Conservation (phyloP, 2,329 filamentous ascomycete genomes). For the Trichoderma koningiopsis region DNA sequence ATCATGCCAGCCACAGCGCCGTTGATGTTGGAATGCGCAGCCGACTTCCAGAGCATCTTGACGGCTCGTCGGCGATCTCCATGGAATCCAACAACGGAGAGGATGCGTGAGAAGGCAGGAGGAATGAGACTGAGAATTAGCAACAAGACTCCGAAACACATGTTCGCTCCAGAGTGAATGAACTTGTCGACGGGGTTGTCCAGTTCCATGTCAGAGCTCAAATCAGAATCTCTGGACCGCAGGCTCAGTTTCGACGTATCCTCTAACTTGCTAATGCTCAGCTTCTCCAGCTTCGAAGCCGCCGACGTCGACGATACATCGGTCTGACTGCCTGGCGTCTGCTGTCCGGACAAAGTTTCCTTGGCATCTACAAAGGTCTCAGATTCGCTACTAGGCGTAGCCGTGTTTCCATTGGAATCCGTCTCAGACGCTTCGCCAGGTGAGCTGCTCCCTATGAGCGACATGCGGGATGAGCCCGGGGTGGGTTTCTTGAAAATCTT, state of each 20-base stretch:
- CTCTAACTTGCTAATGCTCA: slow-evolving; percentile 23
- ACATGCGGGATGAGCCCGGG: neutral
- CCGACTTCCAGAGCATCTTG: slow-evolving; percentile 86
- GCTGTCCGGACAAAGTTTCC: slow-evolving; percentile 48
- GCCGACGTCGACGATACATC: slow-evolving; percentile 28
- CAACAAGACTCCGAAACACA: slow-evolving; percentile 86
- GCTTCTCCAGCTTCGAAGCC: slow-evolving; percentile 30
- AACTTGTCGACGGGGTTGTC: slow-evolving; percentile 81
- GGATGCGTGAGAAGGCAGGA: slow-evolving; percentile 81
- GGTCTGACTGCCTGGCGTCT: slow-evolving; percentile 43
- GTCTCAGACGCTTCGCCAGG: slow-evolving; percentile 34
- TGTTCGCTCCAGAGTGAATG: slow-evolving; percentile 82
- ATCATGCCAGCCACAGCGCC: slow-evolving; percentile 86
- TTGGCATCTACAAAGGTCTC: slow-evolving; percentile 56
- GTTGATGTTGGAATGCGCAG: slow-evolving; percentile 83
- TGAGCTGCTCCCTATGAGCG: neutral
- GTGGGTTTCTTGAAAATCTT: slow-evolving; percentile 41
- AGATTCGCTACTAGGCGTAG: slow-evolving; percentile 26
- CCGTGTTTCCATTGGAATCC: slow-evolving; percentile 29
- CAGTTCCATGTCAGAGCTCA: slow-evolving; percentile 63
- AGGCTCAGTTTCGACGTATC: slow-evolving; percentile 30
- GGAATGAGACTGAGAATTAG: slow-evolving; percentile 92
- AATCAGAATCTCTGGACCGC: slow-evolving; percentile 45
- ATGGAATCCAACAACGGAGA: slow-evolving; percentile 87
- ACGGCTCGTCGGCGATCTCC: slow-evolving; percentile 84